Percentiles rank a stretch among this genome's conserved stretches.
phyloP scores from a whole-genome alignment of 768 basidiomycete species.

The Mycena crocata region DNA sequence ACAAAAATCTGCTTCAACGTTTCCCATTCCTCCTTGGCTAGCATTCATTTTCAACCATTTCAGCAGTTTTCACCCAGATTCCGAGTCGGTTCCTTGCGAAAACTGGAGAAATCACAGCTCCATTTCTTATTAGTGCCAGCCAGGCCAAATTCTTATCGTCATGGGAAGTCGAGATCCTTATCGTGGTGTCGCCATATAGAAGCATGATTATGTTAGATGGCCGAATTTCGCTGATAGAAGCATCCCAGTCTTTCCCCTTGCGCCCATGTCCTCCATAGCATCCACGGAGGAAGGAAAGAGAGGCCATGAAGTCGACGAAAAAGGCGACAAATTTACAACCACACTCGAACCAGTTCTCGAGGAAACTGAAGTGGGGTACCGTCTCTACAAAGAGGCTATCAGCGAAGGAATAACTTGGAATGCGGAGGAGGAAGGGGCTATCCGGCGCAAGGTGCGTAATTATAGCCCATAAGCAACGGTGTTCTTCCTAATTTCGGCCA shows the following conservation, averaged over 20 bases:
- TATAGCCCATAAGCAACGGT: not conserved
- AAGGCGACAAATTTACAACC: not conserved
- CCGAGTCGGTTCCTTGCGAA: too few species aligned
- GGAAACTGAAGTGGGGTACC: conserved; percentile 31
- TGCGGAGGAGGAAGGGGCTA: conserved; percentile 22
- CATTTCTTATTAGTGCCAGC: too few species aligned
- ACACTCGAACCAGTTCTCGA: conserved; percentile 25
- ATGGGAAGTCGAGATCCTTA: too few species aligned
- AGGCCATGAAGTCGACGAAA: conserved; percentile 6
- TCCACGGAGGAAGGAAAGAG: conserved; percentile 2
- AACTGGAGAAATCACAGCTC: too few species aligned
- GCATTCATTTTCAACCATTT: too few species aligned
- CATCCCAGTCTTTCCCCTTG: not conserved
- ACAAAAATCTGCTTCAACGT: too few species aligned
- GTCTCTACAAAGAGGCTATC: conserved; percentile 27
- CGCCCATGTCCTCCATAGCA: conserved; percentile 21
- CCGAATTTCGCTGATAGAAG: too few species aligned
- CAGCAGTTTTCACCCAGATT: too few species aligned
- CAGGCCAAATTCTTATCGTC: too few species aligned
- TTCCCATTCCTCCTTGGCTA: too few species aligned
- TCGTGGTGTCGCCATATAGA: too few species aligned
- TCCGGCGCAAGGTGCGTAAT: conserved; percentile 31
- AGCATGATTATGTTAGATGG: too few species aligned
- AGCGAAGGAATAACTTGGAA: conserved; percentile 23
- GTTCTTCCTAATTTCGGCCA: not conserved